These are phyloP conservation scores for Botryotinia convoluta DNA, from an alignment of 2,329 filamentous ascomycete genomes.

Conservation along the genomic window DNA sequence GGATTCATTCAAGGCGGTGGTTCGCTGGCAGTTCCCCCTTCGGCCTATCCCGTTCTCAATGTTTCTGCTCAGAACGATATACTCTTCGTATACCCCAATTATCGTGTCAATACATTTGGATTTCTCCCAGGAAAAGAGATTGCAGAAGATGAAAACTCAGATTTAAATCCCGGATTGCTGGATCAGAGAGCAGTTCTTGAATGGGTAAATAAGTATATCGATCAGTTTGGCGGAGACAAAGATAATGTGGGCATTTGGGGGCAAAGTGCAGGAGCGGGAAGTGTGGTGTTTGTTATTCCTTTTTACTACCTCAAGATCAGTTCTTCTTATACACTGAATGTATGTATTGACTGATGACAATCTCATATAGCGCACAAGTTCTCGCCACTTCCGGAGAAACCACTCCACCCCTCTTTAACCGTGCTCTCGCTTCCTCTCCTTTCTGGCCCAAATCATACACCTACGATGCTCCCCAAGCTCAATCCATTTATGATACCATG, in stretches of 20 bases:
- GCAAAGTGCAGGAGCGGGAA: slow-evolving; percentile 54
- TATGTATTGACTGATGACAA: background rate
- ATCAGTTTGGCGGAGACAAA: slow-evolving; percentile 56
- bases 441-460: slow-evolving; percentile 55
- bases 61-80: slow-evolving; percentile 48
- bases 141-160: slow-evolving; percentile 50
- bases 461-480: slow-evolving; percentile 47
- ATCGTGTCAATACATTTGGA: slow-evolving; percentile 65
- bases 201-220: slow-evolving; percentile 60
- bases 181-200: slow-evolving; percentile 58
- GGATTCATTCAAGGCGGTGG: slow-evolving; percentile 59
- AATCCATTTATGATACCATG: slow-evolving; percentile 47
- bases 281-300: slow-evolving; percentile 40
- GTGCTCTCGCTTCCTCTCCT: slow-evolving; percentile 51
- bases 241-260: slow-evolving; percentile 59
- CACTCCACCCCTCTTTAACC: slow-evolving; percentile 46
- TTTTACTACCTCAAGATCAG: background rate
- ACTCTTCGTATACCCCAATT: slow-evolving; percentile 59
- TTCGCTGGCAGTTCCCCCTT: slow-evolving; percentile 53
- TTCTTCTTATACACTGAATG: background rate
- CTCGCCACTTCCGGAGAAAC: slow-evolving; percentile 47
- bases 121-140: slow-evolving; percentile 60
- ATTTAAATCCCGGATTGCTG: slow-evolving; percentile 58
- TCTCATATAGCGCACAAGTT: slow-evolving; percentile 43
- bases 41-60: slow-evolving; percentile 57